Conservation (phyloP, 2,329 filamentous ascomycete species). For the Alternaria hordeiaustralica region DNA sequence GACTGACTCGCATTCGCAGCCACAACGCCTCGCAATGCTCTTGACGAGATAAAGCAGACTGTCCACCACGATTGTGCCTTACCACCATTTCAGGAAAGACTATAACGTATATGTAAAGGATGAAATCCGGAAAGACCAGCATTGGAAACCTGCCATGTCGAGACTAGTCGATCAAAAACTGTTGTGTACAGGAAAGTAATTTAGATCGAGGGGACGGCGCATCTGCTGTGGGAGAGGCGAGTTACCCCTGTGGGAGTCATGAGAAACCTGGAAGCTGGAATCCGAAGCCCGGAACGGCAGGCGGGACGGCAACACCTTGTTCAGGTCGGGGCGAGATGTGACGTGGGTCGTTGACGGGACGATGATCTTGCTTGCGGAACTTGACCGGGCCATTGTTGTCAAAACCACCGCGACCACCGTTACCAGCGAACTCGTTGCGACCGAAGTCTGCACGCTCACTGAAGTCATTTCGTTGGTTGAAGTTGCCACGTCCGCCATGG, state of each 20-base stretch:
- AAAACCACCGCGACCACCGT: constrained; percentile 18
- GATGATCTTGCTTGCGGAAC: constrained; percentile 39
- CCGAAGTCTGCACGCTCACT: constrained; percentile 8
- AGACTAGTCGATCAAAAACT: not conserved
- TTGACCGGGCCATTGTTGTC: constrained; percentile 24
- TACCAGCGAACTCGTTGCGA: constrained; percentile 11
- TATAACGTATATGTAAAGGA: constrained; percentile 6
- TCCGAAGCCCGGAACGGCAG: constrained; percentile 62
- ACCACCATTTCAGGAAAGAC: not conserved
- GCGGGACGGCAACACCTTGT: constrained; percentile 58
- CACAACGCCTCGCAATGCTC: constrained; percentile 32
- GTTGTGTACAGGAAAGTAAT: not conserved
- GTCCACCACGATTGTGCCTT: not conserved
- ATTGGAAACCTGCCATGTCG: not conserved
- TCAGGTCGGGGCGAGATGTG: constrained; percentile 44
- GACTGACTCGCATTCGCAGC: not conserved
- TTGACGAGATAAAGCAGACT: constrained; percentile 2
- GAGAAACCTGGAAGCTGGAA: constrained; percentile 53
- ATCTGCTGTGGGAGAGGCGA: not conserved
- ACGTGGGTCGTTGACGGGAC: constrained; percentile 36
- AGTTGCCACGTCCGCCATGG: constrained; percentile 23
- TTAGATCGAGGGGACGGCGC: not conserved
- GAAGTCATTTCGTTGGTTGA: constrained; percentile 15
- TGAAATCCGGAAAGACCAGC: not conserved
- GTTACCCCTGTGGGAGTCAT: constrained; percentile 1